Conservation (phyloP, 2,329 filamentous ascomycete species). For the Hypoxylon sp. region DNA sequence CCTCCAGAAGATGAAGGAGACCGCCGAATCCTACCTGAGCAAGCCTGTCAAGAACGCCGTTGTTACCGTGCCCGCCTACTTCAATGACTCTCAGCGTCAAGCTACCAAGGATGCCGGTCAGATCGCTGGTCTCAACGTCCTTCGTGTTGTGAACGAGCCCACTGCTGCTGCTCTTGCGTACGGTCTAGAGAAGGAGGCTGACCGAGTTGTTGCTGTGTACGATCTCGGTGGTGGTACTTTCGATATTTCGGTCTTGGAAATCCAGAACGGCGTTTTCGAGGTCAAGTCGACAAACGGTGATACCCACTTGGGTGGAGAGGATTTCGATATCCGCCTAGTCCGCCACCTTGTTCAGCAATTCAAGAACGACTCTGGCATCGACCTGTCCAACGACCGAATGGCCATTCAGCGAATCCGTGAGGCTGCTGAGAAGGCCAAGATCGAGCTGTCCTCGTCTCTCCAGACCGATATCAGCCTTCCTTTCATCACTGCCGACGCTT, state of each 20-base stretch:
- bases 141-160: conserved; percentile 98
- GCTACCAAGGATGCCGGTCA: conserved; percentile 98
- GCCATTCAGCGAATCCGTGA: conserved; percentile 99
- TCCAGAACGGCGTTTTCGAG: conserved; percentile 98
- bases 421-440: conserved; percentile 99
- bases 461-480: conserved; percentile 98
- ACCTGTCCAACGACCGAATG: conserved; percentile 94
- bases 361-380: conserved; percentile 95
- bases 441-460: conserved; percentile 93
- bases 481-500: conserved; percentile 97
- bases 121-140: conserved; percentile 95
- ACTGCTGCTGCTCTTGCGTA: conserved; percentile 96
- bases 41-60: conserved; percentile 96
- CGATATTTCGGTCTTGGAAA: conserved; percentile 98
- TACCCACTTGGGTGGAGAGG: conserved; percentile 97
- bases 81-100: conserved; percentile 98
- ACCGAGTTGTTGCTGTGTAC: conserved; percentile 93
- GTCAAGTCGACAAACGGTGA: conserved; percentile 99
- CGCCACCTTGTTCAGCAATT: conserved; percentile 94
- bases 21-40: conserved; percentile 91
- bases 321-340: conserved; percentile 96
- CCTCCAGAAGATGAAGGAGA: conserved; percentile 99
- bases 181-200: conserved; percentile 93
- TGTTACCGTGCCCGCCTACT: conserved; percentile 97
- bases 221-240: conserved; percentile 99